Base-by-base conservation (phyloP, 305 asterid species). In the Galium porrigens region DNA sequence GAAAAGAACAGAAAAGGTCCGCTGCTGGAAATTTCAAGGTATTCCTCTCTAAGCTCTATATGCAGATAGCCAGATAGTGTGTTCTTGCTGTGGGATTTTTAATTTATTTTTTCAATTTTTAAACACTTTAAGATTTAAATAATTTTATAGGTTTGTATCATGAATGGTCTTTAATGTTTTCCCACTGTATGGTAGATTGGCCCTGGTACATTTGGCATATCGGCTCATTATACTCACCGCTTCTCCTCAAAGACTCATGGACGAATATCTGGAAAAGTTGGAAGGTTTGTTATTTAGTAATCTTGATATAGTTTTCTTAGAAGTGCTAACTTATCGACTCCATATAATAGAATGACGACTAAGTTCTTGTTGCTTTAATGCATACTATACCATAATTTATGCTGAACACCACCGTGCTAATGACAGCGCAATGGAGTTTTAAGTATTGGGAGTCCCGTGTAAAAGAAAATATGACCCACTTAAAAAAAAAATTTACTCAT, bases 21-120 rank as follows among this genome's bases (percentile, higher is more conserved):
- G 99, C 97, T 61, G 75, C 96, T 29, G 99, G 97, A 73, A 91
- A 78, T 71, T 70, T 92, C 72, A 92, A 87, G 97, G 99, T 92
- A 74, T 53, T 68, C 30, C 37, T 68, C 75, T 72, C 22, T 68
- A 37, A 15, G 22, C 4, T 57, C n/a, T n/a, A 4, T 14, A 27
- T 55, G n/a, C 54, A 36, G 70, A 42, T 42, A 41, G 11, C 11
- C 54, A 36, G 70, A 42, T 42, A 41, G 11, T 41, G n/a, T 11
- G 48, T 41, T 42, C 4, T 42, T 4, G 49, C 15, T 0, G 5
- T 11, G 15, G 15, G 41, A 25, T 61, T 58, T n/a, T 9, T 12
- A 11, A 48, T 39, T 20, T 4, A 3, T 22, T 58, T 6, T 15
- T 53, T 57, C 22, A 22, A 34, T 36, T 39, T 17, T 11, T 2